Evolutionary conservation across 1,284 basidiomycete species (phyloP).

Genomic region (Cutaneotrichosporon cutaneum): DNA sequence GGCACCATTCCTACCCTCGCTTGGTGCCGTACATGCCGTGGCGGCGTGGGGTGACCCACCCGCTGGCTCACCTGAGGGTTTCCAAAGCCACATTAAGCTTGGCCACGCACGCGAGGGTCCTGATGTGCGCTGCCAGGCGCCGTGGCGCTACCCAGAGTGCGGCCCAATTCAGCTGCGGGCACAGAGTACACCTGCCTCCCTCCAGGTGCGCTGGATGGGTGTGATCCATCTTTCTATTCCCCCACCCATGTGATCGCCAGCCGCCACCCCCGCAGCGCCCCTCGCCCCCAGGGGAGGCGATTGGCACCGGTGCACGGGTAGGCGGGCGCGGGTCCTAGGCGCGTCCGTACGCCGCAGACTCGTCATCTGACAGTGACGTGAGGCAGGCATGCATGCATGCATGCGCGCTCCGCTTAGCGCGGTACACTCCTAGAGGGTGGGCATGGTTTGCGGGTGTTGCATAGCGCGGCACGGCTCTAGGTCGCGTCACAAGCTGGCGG

Average conservation of each 20-base stretch:
- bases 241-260: too few relatives aligned
- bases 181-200: background rate
- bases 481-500: background rate
- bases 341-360: too few relatives aligned
- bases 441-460: background rate
- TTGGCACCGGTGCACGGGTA: too few relatives aligned
- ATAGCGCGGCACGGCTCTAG: background rate
- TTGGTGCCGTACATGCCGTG: background rate
- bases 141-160: background rate
- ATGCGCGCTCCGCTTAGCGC: background rate
- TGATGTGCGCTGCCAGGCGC: background rate
- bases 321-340: too few relatives aligned
- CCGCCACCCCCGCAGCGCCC: too few relatives aligned
- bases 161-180: background rate
- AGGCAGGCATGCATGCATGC: too few relatives aligned
- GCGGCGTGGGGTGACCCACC: background rate
- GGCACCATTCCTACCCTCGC: background rate
- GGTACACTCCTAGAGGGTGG: background rate
- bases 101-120: background rate
- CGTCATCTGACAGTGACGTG: too few relatives aligned
- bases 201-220: background rate
- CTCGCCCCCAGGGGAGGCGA: too few relatives aligned
- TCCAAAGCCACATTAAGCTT: background rate
- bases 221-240: background rate
- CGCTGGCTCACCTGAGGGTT: background rate